Conservation (phyloP, 208 protist species). For the Leptomonas pyrrhocoris region DNA sequence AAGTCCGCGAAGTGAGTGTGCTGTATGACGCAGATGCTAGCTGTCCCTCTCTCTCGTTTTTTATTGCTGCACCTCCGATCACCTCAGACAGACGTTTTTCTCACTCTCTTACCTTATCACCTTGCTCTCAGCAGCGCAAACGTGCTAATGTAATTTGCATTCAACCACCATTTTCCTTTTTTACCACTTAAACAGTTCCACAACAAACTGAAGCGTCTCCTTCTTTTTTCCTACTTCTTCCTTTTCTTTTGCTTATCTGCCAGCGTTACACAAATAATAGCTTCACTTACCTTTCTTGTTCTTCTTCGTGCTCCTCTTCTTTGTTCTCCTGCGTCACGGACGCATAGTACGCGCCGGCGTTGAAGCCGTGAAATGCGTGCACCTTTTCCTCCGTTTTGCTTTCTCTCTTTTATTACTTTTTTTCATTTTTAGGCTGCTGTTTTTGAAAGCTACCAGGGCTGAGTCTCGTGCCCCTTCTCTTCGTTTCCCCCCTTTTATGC, state of each 20-base stretch:
- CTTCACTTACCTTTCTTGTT: not conserved
- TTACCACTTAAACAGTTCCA: too few relatives aligned
- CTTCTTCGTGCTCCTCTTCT: slow-evolving; percentile 6
- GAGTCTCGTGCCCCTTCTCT: slow-evolving; percentile 4
- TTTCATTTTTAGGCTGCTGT: not conserved
- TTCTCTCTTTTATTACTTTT: not conserved
- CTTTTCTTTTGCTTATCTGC: slow-evolving; percentile 3
- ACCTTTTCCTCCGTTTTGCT: slow-evolving; percentile 1
- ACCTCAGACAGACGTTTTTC: too few relatives aligned
- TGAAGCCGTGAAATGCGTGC: not conserved
- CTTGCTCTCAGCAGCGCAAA: too few relatives aligned
- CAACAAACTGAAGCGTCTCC: slow-evolving; percentile 11
- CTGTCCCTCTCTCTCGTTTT: too few relatives aligned
- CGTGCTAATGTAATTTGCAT: too few relatives aligned
- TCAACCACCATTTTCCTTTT: too few relatives aligned
- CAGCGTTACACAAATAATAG: not conserved
- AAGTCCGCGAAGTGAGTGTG: too few relatives aligned
- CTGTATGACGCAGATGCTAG: too few relatives aligned
- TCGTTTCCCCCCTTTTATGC: not conserved
- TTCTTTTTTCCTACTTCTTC: slow-evolving; percentile 1
- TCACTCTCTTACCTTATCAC: too few relatives aligned
- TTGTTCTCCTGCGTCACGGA: not conserved
- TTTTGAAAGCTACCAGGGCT: not conserved
- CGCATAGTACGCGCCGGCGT: not conserved
- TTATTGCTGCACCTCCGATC: too few relatives aligned